These are phyloP conservation scores for Fusarium sp. DNA, from an alignment of 2,329 filamentous ascomycete genomes.

Conservation along the genomic window DNA sequence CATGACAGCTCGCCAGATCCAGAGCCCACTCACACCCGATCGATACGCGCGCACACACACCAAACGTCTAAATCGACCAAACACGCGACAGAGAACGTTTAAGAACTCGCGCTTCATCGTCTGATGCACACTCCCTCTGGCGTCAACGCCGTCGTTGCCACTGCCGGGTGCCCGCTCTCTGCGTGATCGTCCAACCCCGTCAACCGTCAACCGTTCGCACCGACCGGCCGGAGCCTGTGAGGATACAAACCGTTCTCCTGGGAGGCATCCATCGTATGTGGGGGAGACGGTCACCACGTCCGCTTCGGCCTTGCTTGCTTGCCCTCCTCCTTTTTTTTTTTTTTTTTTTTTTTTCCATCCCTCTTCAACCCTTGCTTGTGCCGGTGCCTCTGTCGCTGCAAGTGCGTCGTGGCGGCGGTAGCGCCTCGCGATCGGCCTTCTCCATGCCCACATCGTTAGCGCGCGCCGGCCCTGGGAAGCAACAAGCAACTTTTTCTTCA, in stretches of 20 bases:
- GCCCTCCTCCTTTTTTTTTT: neutral
- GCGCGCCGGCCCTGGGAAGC: constrained; percentile 9
- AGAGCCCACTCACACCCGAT: constrained; percentile 38
- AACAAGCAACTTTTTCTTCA: constrained; percentile 16
- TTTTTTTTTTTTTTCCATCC: neutral
- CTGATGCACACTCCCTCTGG: constrained; percentile 21
- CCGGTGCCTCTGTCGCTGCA: constrained; percentile 3
- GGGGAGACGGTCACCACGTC: neutral
- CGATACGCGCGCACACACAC: constrained; percentile 33
- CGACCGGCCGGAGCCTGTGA: constrained; percentile 21
- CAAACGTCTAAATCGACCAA: constrained; percentile 32
- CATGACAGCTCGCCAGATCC: constrained; percentile 40
- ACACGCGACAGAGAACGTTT: constrained; percentile 21
- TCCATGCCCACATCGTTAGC: constrained; percentile 26
- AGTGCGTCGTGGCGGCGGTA: constrained; percentile 15
- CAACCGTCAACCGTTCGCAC: constrained; percentile 18
- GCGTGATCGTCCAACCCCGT: constrained; percentile 18
- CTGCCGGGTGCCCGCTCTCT: constrained; percentile 11
- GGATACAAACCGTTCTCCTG: constrained; percentile 20
- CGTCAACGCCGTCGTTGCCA: constrained; percentile 15
- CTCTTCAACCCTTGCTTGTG: constrained; percentile 12
- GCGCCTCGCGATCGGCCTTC: constrained; percentile 23
- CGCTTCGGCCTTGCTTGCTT: neutral
- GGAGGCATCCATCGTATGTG: constrained; percentile 1
- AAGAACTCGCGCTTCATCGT: constrained; percentile 10